Evolutionary conservation across 441 rosid species (phyloP).

Genomic region (Flueggea neowawraea): DNA sequence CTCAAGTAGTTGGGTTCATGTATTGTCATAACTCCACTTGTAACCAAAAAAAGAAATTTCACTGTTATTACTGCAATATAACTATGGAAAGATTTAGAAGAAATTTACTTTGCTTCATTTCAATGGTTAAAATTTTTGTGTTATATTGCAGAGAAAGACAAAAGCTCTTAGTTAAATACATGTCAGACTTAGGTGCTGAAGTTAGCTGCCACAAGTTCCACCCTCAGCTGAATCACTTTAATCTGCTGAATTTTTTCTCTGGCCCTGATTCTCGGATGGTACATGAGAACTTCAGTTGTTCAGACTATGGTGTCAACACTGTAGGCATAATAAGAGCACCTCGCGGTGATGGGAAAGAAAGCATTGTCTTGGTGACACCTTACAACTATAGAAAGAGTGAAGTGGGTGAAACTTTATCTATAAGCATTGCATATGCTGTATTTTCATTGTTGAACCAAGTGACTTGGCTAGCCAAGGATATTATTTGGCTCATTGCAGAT

Average conservation of each 20-base stretch:
- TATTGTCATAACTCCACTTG: too few relatives aligned
- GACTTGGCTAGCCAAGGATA: conserved; percentile 93
- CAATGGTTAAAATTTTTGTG: conserved; percentile 3
- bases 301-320: conserved; percentile 53
- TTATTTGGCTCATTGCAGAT: conserved; percentile 89
- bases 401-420: conserved; percentile 47
- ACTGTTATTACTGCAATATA: background rate
- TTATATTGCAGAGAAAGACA: conserved; percentile 50
- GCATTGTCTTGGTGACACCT: conserved; percentile 90
- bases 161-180: conserved; percentile 52
- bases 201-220: conserved; percentile 75
- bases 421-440: conserved; percentile 63
- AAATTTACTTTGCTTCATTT: background rate
- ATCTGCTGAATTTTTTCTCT: conserved; percentile 83
- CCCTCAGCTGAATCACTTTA: conserved; percentile 50
- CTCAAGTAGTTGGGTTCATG: too few relatives aligned
- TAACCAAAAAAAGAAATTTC: too few relatives aligned
- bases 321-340: conserved; percentile 92
- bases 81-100: background rate
- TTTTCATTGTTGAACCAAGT: conserved; percentile 82
- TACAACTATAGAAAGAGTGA: conserved; percentile 51
- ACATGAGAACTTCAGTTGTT: conserved; percentile 50
- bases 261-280: conserved; percentile 44
- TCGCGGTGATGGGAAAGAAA: conserved; percentile 92
- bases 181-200: conserved; percentile 82